A percentile compares a stretch with the other conserved stretches of the same genome.
Conservation (phyloP, 2,329 filamentous ascomycete genomes). For the Simplicillium aogashimaense region DNA sequence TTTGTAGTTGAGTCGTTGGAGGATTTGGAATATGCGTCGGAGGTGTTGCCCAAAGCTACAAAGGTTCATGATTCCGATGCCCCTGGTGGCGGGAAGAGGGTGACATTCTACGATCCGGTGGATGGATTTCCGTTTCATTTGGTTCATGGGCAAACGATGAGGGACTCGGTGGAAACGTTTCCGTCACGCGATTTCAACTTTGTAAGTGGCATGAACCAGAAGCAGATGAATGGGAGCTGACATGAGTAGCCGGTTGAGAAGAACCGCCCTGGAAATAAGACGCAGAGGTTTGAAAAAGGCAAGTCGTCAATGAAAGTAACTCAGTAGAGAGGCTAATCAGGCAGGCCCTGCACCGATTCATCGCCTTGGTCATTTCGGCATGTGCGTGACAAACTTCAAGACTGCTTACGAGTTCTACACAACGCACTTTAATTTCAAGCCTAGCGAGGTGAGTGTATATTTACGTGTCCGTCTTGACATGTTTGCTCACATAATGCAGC, state of each 20-base stretch:
- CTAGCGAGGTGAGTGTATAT: too few species aligned
- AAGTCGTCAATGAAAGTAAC: too few species aligned
- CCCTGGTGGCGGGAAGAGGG: slow-evolving; percentile 42
- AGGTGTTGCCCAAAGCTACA: slow-evolving; percentile 34
- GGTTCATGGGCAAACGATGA: slow-evolving; percentile 45
- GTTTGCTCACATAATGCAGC: too few species aligned
- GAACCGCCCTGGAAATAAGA: slow-evolving; percentile 31
- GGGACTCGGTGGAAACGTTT: too few species aligned
- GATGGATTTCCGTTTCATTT: slow-evolving; percentile 49
- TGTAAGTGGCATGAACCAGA: too few species aligned
- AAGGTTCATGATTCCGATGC: slow-evolving; percentile 35
- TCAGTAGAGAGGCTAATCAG: too few species aligned
- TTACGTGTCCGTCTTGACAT: too few species aligned
- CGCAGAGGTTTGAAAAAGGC: slow-evolving; percentile 42
- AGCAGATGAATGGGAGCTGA: too few species aligned
- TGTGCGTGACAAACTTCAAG: slow-evolving; percentile 41
- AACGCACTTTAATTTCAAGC: slow-evolving; percentile 38
- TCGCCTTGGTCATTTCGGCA: slow-evolving; percentile 45
- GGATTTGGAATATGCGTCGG: slow-evolving; percentile 41
- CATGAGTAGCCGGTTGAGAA: slow-evolving; percentile 28
- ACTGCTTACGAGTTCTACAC: slow-evolving; percentile 39
- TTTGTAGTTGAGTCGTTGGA: slow-evolving; percentile 47
- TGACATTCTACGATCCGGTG: slow-evolving; percentile 41
- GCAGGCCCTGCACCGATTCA: slow-evolving; percentile 36
- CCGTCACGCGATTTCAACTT: too few species aligned